Conservation (phyloP, 2,329 filamentous ascomycete genomes). For the Aureobasidium sp. region DNA sequence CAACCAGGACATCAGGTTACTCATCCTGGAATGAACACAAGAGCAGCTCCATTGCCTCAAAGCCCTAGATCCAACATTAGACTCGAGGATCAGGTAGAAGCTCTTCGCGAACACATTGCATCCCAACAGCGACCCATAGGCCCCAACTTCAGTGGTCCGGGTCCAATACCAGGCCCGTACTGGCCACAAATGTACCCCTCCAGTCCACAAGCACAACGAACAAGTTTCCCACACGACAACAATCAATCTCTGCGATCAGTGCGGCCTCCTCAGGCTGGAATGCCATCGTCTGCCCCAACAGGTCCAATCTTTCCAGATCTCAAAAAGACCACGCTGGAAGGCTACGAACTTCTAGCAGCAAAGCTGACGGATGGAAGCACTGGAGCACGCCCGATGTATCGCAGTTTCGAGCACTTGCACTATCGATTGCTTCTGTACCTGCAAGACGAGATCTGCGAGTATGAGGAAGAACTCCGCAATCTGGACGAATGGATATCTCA, state of each 20-base stretch:
- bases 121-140: background rate
- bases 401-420: constrained; percentile 72
- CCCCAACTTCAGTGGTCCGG: background rate
- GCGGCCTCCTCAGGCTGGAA: background rate
- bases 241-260: background rate
- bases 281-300: constrained; percentile 6
- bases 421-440: constrained; percentile 74
- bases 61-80: constrained; percentile 10
- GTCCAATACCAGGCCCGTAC: background rate
- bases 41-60: constrained; percentile 13
- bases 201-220: constrained; percentile 10
- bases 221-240: background rate
- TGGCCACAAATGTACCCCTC: background rate
- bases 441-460: constrained; percentile 73
- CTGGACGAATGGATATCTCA: constrained; percentile 54
- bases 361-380: background rate
- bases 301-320: constrained; percentile 18
- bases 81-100: constrained; percentile 3
- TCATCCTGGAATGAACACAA: background rate
- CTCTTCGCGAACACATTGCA: background rate
- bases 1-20: background rate
- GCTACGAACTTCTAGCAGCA: constrained; percentile 53
- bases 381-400: constrained; percentile 55
- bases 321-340: constrained; percentile 30
- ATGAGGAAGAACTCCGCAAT: constrained; percentile 67